Conservation (phyloP, 1,139 yeast species). For the Lodderomyces beijingensis region DNA sequence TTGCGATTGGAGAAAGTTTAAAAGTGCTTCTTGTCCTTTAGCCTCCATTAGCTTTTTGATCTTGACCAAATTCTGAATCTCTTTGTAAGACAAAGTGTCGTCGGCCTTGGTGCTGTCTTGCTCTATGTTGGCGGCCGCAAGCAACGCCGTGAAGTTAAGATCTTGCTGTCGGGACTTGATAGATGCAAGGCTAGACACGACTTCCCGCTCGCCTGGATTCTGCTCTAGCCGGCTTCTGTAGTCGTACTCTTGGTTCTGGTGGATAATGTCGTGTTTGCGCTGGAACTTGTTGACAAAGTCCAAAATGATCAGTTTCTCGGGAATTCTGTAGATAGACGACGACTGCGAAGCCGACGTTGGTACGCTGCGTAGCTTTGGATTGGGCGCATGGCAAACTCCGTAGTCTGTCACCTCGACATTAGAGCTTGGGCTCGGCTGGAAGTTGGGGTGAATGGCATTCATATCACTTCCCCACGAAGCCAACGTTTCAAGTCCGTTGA, state of each 20-base stretch:
- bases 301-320: slow-evolving; percentile 67
- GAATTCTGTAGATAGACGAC: slow-evolving; percentile 51
- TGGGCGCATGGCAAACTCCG: slow-evolving; percentile 42
- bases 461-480: slow-evolving; percentile 16
- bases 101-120: slow-evolving; percentile 1
- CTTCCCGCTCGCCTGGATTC: slow-evolving; percentile 20
- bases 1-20: slow-evolving; percentile 46
- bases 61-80: slow-evolving; percentile 48
- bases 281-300: slow-evolving; percentile 62
- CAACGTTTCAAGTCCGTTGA: slow-evolving; percentile 4
- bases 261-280: slow-evolving; percentile 26
- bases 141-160: slow-evolving; percentile 26
- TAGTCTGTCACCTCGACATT: slow-evolving; percentile 31
- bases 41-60: slow-evolving; percentile 58
- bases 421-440: slow-evolving; percentile 42
- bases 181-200: slow-evolving; percentile 22
- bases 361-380: slow-evolving; percentile 1
- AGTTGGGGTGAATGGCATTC: slow-evolving; percentile 21
- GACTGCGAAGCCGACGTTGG: slow-evolving; percentile 3
- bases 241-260: slow-evolving; percentile 23
- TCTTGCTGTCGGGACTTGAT: slow-evolving; percentile 14
- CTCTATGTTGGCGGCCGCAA: slow-evolving; percentile 17
- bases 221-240: slow-evolving; percentile 17
- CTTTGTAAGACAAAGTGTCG: slow-evolving; percentile 18
- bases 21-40: slow-evolving; percentile 66